These are phyloP conservation scores for Microcyclospora pomicola DNA, from an alignment of 2,329 filamentous ascomycete genomes.

Conservation along the genomic window DNA sequence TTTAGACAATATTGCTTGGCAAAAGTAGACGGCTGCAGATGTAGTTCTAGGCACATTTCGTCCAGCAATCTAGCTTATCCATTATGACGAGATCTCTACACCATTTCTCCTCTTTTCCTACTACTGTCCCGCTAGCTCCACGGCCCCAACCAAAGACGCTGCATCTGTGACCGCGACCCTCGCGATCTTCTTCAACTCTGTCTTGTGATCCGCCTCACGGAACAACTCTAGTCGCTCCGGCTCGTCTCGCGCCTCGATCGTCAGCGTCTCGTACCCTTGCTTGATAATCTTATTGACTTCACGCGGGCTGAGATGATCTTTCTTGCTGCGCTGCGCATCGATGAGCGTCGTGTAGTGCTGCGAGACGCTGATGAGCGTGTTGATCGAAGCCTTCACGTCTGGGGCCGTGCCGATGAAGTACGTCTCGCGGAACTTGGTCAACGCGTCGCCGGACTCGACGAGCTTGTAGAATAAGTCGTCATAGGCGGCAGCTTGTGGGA, in stretches of 20 bases:
- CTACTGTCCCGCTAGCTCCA: neutral
- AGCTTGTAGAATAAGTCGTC: constrained; percentile 98
- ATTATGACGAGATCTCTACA: too few relatives aligned
- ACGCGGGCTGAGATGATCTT: constrained; percentile 56
- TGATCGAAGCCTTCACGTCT: constrained; percentile 51
- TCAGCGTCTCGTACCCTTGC: constrained; percentile 88
- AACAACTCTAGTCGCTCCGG: constrained; percentile 76
- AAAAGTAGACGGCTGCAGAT: too few relatives aligned
- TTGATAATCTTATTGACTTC: constrained; percentile 89
- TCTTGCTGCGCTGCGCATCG: constrained; percentile 41
- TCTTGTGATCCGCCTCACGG: constrained; percentile 74
- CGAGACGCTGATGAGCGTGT: constrained; percentile 68
- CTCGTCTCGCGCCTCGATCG: constrained; percentile 68
- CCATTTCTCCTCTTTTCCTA: too few relatives aligned
- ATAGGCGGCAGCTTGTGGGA: constrained; percentile 75
- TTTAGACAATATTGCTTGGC: too few relatives aligned
- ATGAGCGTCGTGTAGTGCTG: constrained; percentile 80
- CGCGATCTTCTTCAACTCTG: constrained; percentile 74
- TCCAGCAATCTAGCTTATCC: too few relatives aligned
- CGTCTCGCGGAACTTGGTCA: constrained; percentile 67
- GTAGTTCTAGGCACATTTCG: too few relatives aligned
- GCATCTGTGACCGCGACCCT: constrained; percentile 63
- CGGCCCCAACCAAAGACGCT: constrained; percentile 8
- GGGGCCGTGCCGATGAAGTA: constrained; percentile 39
- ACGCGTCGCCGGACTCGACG: constrained; percentile 74